A percentile compares a stretch with the other conserved stretches of the same genome.
Conservation (phyloP, 192 early-diverging fungal species). For the Oehlia diaphana region DNA sequence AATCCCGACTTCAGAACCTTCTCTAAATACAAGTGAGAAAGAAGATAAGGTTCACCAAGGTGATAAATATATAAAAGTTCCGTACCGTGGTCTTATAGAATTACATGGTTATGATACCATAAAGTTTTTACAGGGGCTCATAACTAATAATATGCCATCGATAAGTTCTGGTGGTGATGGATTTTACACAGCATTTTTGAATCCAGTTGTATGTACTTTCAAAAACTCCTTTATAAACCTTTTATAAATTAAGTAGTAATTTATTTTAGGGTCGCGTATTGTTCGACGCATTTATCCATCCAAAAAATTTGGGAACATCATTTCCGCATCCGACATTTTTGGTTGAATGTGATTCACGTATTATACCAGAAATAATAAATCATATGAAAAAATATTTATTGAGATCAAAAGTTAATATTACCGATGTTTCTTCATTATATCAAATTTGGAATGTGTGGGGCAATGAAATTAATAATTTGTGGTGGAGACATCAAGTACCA, state of each 20-base stretch:
- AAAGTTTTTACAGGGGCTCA: slow-evolving; percentile 90
- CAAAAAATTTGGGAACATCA: slow-evolving; percentile 54
- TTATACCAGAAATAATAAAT: slow-evolving; percentile 48
- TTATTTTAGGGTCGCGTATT: slow-evolving; percentile 75
- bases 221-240: neutral
- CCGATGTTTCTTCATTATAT: slow-evolving; percentile 63
- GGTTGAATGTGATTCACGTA: slow-evolving; percentile 73
- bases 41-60: neutral
- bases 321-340: slow-evolving; percentile 71
- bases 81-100: slow-evolving; percentile 61
- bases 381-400: slow-evolving; percentile 79
- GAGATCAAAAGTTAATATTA: slow-evolving; percentile 72
- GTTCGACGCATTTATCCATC: slow-evolving; percentile 89
- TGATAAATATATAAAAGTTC: slow-evolving; percentile 49
- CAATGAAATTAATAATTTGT: slow-evolving; percentile 41
- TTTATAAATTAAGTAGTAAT: too few species aligned
- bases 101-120: slow-evolving; percentile 70
- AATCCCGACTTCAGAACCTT: neutral
- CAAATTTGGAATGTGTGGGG: slow-evolving; percentile 80
- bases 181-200: slow-evolving; percentile 79
- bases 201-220: slow-evolving; percentile 59
- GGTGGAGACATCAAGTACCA: slow-evolving; percentile 16
- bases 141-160: slow-evolving; percentile 81
- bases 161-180: slow-evolving; percentile 73
- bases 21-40: neutral